Base-by-base conservation (phyloP, 108 stramenopile species). In the Cyclotella cryptica region DNA sequence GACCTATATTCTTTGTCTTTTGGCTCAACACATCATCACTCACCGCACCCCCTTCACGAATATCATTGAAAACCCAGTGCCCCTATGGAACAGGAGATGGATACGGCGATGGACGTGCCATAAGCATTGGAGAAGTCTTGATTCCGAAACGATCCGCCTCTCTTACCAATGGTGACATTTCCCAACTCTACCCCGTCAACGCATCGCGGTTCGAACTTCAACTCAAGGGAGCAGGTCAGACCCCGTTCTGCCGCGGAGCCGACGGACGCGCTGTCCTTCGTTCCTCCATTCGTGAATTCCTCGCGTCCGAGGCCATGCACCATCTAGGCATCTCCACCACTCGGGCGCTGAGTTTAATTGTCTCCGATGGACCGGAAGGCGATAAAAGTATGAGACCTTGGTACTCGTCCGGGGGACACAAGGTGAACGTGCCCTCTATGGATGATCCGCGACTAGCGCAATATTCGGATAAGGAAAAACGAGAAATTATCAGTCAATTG, bases 241-340 rank as follows among this genome's bases (percentile, higher is more conserved):
- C 98, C 11, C 98, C 99, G 41, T 99, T 96, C 83, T 91, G 88
- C 70, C 86, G 99, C 18, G 92, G 93, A 35, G 97, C 95, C n/a
- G 99, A 98, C 84, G 98, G 99, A 29, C 85, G 97, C 12, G 97
- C 97, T 41, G 97, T 99, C 10, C 81, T 99, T 40, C 84, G 98
- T 24, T 94, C 92, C 9, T 91, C 89, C 71, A 90, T 99, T 66
- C 89, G 98, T 26, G 98, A 98, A 86, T 98, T 97, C 72, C 76
- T 99, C 27, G 97, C 93, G 13, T 88, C 86, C 27, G 98, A 99
- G 79, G 96, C 96, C 22, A 98, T 99, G 99, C 88, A 96, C 66
- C 77, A 81, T 64, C 81, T 98, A 3, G 92, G 96, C 0, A 86
- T 99, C 5, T 81, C 83, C 6, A 98, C 98, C 11, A 98, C 98